Evolutionary conservation across 2,329 filamentous ascomycete genomes (phyloP).

Genomic region (Fonsecaea multimorphosa): DNA sequence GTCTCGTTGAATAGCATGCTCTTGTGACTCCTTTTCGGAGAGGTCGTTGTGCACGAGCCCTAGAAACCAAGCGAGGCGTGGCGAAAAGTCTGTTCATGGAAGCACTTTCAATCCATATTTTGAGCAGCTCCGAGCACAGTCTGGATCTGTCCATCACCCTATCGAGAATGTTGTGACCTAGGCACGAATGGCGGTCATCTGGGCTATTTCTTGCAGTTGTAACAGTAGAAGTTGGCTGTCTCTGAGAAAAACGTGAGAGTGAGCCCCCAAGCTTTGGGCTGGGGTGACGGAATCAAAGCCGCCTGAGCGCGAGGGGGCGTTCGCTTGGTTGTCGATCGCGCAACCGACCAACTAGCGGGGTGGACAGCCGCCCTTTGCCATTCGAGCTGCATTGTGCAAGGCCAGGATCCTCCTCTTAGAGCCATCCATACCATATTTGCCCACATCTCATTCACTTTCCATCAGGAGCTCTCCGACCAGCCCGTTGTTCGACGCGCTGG

Average conservation of each 20-base stretch:
- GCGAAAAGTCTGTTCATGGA: not conserved
- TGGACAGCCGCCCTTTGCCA: not conserved
- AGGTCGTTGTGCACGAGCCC: not conserved
- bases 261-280: not conserved
- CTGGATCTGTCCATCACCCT: not conserved
- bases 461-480: not conserved
- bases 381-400: not conserved
- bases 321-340: too few relatives aligned
- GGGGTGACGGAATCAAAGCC: not conserved
- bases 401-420: not conserved
- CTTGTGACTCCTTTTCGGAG: not conserved
- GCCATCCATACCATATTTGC: too few relatives aligned
- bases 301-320: not conserved
- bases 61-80: not conserved
- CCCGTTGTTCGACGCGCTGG: not conserved
- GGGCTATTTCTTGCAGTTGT: not conserved
- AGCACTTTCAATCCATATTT: not conserved
- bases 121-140: not conserved
- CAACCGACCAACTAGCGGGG: not conserved
- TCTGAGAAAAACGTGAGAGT: too few relatives aligned
- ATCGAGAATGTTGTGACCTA: not conserved
- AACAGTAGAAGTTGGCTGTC: not conserved
- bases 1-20: conserved; percentile 14
- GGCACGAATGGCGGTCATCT: not conserved
- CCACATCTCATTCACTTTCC: not conserved